Conservation (phyloP, 441 rosid species). For the Omphalea diandra region DNA sequence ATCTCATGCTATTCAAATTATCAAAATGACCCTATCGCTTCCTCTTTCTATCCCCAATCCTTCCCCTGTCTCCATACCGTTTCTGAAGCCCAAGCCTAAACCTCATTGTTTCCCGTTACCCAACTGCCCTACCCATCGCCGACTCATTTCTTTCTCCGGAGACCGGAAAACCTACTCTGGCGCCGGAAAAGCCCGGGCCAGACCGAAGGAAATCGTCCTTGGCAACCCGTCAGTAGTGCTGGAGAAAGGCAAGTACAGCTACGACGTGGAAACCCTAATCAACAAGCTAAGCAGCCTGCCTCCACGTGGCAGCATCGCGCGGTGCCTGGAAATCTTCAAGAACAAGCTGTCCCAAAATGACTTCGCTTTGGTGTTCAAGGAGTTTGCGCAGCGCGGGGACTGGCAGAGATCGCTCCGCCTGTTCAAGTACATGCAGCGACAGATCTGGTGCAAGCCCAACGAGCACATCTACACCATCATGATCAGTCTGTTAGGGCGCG, state of each 20-base stretch:
- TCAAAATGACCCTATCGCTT: slow-evolving; percentile 51
- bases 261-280: slow-evolving; percentile 92
- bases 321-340: slow-evolving; percentile 76
- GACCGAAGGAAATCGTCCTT: slow-evolving; percentile 59
- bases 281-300: slow-evolving; percentile 94
- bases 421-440: slow-evolving; percentile 97
- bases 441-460: slow-evolving; percentile 95
- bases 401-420: slow-evolving; percentile 93
- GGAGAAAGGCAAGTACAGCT: slow-evolving; percentile 90
- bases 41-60: slow-evolving; percentile 46
- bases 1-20: slow-evolving; percentile 32
- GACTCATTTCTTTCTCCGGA: slow-evolving; percentile 36
- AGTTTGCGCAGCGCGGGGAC: slow-evolving; percentile 90
- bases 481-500: slow-evolving; percentile 86
- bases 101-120: slow-evolving; percentile 21
- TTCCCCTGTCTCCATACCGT: slow-evolving; percentile 32
- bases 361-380: slow-evolving; percentile 83
- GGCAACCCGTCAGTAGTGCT: slow-evolving; percentile 74
- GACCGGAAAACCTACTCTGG: slow-evolving; percentile 26
- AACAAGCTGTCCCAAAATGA: slow-evolving; percentile 87
- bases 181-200: slow-evolving; percentile 43
- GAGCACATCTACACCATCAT: slow-evolving; percentile 92
- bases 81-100: slow-evolving; percentile 17
- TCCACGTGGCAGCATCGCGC: slow-evolving; percentile 94
- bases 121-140: slow-evolving; percentile 31